phyloP scores from a whole-genome alignment of 2,329 filamentous ascomycete species.

The Aspergillus arachidicola region DNA sequence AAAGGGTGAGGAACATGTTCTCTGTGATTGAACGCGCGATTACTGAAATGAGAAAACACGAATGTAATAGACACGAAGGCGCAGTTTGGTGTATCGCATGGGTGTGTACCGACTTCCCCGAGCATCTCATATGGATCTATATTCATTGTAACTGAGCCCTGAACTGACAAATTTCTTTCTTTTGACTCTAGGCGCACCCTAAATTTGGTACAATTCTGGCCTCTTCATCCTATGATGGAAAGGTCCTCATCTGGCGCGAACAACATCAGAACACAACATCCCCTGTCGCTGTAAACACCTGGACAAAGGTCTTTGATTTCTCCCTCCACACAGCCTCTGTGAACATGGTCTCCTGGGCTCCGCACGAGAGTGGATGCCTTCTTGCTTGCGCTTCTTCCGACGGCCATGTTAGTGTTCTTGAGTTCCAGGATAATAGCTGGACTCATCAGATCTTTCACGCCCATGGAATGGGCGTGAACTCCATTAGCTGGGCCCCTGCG shows the following conservation, averaged over 20 bases:
- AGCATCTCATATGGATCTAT: neutral
- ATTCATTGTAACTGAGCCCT: neutral
- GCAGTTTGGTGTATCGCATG: slow-evolving; percentile 98
- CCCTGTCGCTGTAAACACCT: slow-evolving; percentile 56
- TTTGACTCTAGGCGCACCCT: slow-evolving; percentile 69
- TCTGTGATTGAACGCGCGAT: neutral
- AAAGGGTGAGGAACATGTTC: slow-evolving; percentile 68
- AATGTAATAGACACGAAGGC: slow-evolving; percentile 75
- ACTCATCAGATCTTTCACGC: slow-evolving; percentile 86
- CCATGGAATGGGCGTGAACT: slow-evolving; percentile 92
- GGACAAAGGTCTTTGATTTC: slow-evolving; percentile 91
- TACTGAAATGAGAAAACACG: slow-evolving; percentile 12
- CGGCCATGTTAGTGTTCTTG: slow-evolving; percentile 88
- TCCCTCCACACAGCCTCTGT: slow-evolving; percentile 92
- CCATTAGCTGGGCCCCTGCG: slow-evolving; percentile 91
- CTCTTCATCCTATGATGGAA: slow-evolving; percentile 93
- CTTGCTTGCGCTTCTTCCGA: slow-evolving; percentile 94
- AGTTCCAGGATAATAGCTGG: slow-evolving; percentile 96
- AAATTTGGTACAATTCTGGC: slow-evolving; percentile 98
- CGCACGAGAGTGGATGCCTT: slow-evolving; percentile 91
- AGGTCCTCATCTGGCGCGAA: slow-evolving; percentile 98
- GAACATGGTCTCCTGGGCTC: slow-evolving; percentile 97
- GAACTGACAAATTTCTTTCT: slow-evolving; percentile 7
- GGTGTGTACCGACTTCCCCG: slow-evolving; percentile 49
- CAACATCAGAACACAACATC: slow-evolving; percentile 53